Percentiles rank a stretch among this genome's conserved stretches.
These are phyloP conservation scores for Septoria petroselini DNA, from an alignment of 2,329 filamentous ascomycete genomes.

Conservation along the genomic window DNA sequence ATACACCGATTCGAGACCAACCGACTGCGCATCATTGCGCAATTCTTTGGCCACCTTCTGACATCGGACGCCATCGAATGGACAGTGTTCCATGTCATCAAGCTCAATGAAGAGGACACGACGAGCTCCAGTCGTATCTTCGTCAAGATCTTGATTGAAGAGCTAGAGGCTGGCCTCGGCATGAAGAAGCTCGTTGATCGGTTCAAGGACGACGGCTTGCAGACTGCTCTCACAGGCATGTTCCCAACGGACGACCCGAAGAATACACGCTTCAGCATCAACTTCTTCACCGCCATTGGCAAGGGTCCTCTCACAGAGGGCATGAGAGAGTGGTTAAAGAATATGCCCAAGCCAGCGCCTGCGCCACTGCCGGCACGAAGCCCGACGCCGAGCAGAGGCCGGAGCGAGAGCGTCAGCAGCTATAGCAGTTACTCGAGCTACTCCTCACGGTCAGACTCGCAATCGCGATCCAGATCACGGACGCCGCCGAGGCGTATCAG, in stretches of 20 bases:
- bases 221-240: constrained; percentile 74
- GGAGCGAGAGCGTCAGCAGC: constrained; percentile 66
- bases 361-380: constrained; percentile 58
- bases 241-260: constrained; percentile 87
- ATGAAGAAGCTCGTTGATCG: constrained; percentile 74
- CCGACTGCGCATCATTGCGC: constrained; percentile 86
- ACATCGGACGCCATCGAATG: constrained; percentile 85
- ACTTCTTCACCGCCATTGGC: constrained; percentile 97
- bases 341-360: constrained; percentile 78
- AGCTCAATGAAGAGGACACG: constrained; percentile 93
- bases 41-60: constrained; percentile 90
- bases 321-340: constrained; percentile 87
- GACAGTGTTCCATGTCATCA: constrained; percentile 81
- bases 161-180: constrained; percentile 81
- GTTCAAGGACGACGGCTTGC: constrained; percentile 73
- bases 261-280: constrained; percentile 95
- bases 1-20: constrained; percentile 98
- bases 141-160: constrained; percentile 95
- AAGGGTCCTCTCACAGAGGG: constrained; percentile 93
- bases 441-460: constrained; percentile 36
- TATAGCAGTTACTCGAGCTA: constrained; percentile 82
- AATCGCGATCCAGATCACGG: constrained; percentile 31
- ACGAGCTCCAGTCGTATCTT: constrained; percentile 96
- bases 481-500: constrained; percentile 27
- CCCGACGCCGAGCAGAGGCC: constrained; percentile 53